Evolutionary conservation across 2,329 filamentous ascomycete species (phyloP).

Genomic region (Blastomyces gilchristii): DNA sequence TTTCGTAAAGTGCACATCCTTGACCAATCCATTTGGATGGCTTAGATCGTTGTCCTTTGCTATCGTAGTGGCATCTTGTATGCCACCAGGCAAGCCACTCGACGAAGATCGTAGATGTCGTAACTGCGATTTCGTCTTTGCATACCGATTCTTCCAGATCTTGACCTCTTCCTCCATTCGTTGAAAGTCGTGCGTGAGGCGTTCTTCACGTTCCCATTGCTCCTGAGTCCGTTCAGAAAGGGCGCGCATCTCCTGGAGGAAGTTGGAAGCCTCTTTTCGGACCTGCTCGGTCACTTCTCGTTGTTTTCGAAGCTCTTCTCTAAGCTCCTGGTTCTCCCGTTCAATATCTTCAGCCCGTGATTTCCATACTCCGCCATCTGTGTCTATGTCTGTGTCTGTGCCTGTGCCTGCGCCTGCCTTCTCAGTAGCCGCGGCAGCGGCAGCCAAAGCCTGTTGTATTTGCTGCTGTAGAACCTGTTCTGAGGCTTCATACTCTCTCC

Average conservation of each 20-base stretch:
- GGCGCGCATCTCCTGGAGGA: conserved; percentile 78
- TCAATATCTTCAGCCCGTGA: conserved; percentile 49
- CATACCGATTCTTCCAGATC: conserved; percentile 84
- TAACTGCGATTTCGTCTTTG: conserved; percentile 76
- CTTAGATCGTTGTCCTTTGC: conserved; percentile 59
- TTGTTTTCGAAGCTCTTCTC: conserved; percentile 58
- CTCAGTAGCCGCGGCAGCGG: not conserved
- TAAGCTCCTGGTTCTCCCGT: conserved; percentile 55
- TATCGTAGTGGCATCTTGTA: conserved; percentile 41
- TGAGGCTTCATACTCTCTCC: conserved; percentile 55
- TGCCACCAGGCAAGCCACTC: conserved; percentile 51
- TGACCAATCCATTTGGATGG: conserved; percentile 65
- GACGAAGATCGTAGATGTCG: conserved; percentile 72
- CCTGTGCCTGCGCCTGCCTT: no score
- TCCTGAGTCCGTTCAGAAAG: conserved; percentile 71
- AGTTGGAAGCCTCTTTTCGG: conserved; percentile 68
- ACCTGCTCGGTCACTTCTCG: conserved; percentile 79
- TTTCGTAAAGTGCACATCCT: conserved; percentile 85
- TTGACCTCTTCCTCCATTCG: conserved; percentile 72
- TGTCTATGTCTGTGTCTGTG: conserved; percentile 9
- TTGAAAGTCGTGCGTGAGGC: conserved; percentile 63
- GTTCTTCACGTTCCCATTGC: conserved; percentile 71
- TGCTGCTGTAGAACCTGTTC: conserved; percentile 55
- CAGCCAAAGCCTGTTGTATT: conserved; percentile 36
- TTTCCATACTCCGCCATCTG: conserved; percentile 47